These are phyloP conservation scores for Quercus bicolor DNA, from an alignment of 306 rosid species.

Conservation along the genomic window DNA sequence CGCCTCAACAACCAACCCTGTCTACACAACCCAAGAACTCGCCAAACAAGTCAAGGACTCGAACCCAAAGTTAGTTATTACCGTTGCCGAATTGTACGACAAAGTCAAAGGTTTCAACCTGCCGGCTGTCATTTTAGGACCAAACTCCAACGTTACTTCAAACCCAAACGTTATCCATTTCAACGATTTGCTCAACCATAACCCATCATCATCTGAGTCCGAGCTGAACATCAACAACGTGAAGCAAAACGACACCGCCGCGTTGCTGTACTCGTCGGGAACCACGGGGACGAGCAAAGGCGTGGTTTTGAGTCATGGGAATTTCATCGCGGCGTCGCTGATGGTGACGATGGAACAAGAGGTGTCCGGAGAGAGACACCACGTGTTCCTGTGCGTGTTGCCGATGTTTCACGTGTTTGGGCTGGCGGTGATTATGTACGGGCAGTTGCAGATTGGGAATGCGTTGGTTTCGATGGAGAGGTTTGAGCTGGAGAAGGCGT, in stretches of 20 bases:
- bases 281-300: constrained; percentile 91
- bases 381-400: constrained; percentile 57
- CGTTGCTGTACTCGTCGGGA: constrained; percentile 79
- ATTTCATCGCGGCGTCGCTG: constrained; percentile 58
- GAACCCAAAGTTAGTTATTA: constrained; percentile 64
- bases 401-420: constrained; percentile 96
- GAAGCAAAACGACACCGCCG: constrained; percentile 68
- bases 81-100: constrained; percentile 59
- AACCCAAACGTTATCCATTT: constrained; percentile 26
- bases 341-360: constrained; percentile 68
- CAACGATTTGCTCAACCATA: constrained; percentile 38
- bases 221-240: constrained; percentile 44
- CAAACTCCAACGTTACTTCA: neutral
- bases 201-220: constrained; percentile 25
- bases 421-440: constrained; percentile 38
- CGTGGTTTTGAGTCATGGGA: constrained; percentile 63
- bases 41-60: constrained; percentile 67
- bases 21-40: constrained; percentile 60
- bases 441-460: constrained; percentile 58
- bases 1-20: constrained; percentile 72
- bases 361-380: constrained; percentile 22
- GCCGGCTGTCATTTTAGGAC: constrained; percentile 49
- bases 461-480: constrained; percentile 48
- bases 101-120: constrained; percentile 51
- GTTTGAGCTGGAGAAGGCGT: constrained; percentile 50